phyloP scores from a whole-genome alignment of 2,329 filamentous ascomycete species.

The Hypoxylon sp. region DNA sequence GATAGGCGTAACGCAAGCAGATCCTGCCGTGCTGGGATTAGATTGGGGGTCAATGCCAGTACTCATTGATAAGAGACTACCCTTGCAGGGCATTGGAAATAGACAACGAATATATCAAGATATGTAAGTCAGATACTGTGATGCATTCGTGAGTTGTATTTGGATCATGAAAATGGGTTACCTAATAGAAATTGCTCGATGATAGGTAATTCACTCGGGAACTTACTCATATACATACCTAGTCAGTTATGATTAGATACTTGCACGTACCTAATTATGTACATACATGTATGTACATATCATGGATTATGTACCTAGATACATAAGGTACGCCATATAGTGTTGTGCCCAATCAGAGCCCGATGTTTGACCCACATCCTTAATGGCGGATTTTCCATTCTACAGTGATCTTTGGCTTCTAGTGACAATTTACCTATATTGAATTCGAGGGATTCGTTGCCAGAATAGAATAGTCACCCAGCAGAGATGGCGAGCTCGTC shows the following conservation, averaged over 20 bases:
- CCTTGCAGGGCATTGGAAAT: neutral
- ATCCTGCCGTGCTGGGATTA: slow-evolving; percentile 24
- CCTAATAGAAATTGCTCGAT: too few relatives aligned
- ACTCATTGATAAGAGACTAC: neutral
- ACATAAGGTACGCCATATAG: neutral
- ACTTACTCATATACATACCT: too few relatives aligned
- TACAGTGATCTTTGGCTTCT: neutral
- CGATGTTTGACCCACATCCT: neutral
- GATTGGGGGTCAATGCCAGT: neutral
- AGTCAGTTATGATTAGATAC: too few relatives aligned
- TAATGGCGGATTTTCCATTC: slow-evolving; percentile 24
- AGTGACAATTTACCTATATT: slow-evolving; percentile 1
- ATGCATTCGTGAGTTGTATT: neutral
- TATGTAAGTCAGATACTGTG: neutral
- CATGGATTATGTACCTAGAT: neutral
- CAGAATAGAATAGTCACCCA: neutral
- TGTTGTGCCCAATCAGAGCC: neutral
- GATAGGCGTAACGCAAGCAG: slow-evolving; percentile 21
- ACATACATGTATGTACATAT: neutral
- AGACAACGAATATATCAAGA: neutral
- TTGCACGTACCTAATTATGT: too few relatives aligned
- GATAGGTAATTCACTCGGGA: too few relatives aligned
- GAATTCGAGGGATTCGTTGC: neutral
- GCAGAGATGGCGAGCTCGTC: slow-evolving; percentile 44
- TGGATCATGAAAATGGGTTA: neutral